These are phyloP conservation scores for Kodamaea neixiangensis DNA, from an alignment of 805 yeast genomes.

Conservation along the genomic window DNA sequence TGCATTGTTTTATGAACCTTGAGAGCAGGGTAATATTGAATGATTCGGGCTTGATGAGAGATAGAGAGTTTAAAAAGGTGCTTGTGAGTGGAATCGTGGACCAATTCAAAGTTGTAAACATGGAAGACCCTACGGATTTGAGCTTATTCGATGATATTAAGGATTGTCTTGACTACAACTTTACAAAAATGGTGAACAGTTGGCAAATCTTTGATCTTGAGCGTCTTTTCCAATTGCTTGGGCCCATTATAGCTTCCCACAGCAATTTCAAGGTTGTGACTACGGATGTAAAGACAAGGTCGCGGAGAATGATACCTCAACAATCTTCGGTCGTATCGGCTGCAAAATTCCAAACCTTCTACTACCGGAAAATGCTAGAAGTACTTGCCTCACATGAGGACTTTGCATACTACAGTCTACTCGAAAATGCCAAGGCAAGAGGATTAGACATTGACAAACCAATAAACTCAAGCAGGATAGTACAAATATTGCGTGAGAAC, in stretches of 20 bases:
- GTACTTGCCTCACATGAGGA: conserved; percentile 23
- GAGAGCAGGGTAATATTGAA: conserved; percentile 9
- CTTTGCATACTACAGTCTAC: conserved; percentile 42
- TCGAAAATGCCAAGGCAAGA: conserved; percentile 50
- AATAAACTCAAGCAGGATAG: conserved; percentile 41
- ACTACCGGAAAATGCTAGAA: conserved; percentile 54
- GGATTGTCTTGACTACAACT: conserved; percentile 17
- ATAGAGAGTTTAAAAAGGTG: conserved; percentile 20
- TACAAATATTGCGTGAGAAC: conserved; percentile 41
- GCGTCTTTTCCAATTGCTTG: conserved; percentile 19
- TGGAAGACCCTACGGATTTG: conserved; percentile 15
- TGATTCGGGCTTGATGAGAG: neutral
- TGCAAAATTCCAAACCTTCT: conserved; percentile 60
- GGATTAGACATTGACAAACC: conserved; percentile 51
- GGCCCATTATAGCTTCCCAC: conserved; percentile 17
- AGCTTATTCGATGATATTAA: conserved; percentile 27
- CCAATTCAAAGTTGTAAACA: conserved; percentile 32
- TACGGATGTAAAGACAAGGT: conserved; percentile 65
- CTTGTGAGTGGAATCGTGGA: conserved; percentile 69
- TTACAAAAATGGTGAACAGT: conserved; percentile 18
- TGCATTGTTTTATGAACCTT: conserved; percentile 52
- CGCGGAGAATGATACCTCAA: conserved; percentile 42
- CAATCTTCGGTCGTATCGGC: conserved; percentile 51
- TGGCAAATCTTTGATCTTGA: conserved; percentile 27
- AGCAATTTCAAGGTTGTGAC: conserved; percentile 17